Conservation (phyloP, 352 stramenopile genomes). For the Globisporangium barbulae region DNA sequence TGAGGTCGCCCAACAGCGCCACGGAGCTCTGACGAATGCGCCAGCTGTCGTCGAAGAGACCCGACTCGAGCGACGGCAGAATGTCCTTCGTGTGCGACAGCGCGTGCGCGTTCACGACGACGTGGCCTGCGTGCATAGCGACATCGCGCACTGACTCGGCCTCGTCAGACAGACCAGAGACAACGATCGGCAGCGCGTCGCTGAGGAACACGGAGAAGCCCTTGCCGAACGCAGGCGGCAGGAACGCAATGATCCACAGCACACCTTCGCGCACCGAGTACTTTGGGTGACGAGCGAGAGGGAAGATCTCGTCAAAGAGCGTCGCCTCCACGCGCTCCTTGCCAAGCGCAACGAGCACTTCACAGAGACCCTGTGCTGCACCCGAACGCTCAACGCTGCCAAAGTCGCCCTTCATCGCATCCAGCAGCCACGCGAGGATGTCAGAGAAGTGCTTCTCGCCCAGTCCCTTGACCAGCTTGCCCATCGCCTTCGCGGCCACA, state of each 20-base stretch:
- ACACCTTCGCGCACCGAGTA: constrained; percentile 96
- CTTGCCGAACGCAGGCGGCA: constrained; percentile 94
- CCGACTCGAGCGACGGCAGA: constrained; percentile 94
- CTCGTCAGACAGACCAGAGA: constrained; percentile 98
- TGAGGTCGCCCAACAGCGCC: constrained; percentile 93
- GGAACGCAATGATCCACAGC: constrained; percentile 98
- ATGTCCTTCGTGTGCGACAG: constrained; percentile 97
- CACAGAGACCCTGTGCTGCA: constrained; percentile 97
- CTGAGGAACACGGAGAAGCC: constrained; percentile 93
- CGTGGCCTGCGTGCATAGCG: constrained; percentile 95
- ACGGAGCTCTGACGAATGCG: constrained; percentile 98
- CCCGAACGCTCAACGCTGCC: constrained; percentile 97
- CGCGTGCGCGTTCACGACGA: constrained; percentile 97
- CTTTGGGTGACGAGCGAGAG: constrained; percentile 92
- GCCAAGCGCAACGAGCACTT: constrained; percentile 90
- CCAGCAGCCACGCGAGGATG: constrained; percentile 96
- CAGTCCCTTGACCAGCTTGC: constrained; percentile 94
- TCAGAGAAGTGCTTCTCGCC: constrained; percentile 95
- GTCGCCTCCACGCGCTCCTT: constrained; percentile 70
- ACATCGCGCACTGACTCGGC: constrained; percentile 97
- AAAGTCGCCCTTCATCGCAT: constrained; percentile 93
- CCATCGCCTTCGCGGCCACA: constrained; percentile 94
- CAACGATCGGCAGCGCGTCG: constrained; percentile 94
- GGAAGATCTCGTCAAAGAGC: constrained; percentile 94
- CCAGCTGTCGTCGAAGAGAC: constrained; percentile 98